Base-by-base conservation (phyloP, 495 filamentous ascomycete genomes). In the Talaromyces thailandensis region DNA sequence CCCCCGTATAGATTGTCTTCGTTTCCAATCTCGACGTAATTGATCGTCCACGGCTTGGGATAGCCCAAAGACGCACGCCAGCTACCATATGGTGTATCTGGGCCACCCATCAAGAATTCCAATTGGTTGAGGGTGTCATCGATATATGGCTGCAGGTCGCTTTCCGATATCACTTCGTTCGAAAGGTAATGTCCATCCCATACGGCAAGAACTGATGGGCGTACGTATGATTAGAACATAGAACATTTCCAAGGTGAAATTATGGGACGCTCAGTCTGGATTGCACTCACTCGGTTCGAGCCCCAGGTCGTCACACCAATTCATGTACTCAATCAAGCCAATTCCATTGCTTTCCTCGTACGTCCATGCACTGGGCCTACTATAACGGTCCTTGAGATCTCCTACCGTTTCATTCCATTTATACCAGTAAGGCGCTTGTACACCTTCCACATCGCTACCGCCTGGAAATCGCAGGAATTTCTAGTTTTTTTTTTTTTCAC, bases 321-420 rank as follows among this genome's bases (percentile, higher is more conserved):
- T 11, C 57, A 59, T 59, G 9, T 40, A 40, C 32, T 59, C 57
- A 8, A 59, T 21, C 32, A 59, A 26, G 60, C 86, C 87, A 7
- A 89, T 69, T 1, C 85, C 87, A 61, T 87, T 80, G 6, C 82
- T 85, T 43, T 85, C 81, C 24, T 81, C 73, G 62, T 87, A 88
- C 25, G 70, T 71, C 87, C 87, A 90, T 45, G 81, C 73, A 28
- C 81, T 85, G 16, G 81, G 70, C 62, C 83, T 76, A 32, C 86
- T 86, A 0, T 86, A 84, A 8, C 87, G 78, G 52, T 88, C 71
- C 29, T 81, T 83, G 2, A 89, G 73, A 0, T 83, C 81, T 0
- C 87, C 87, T 55, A 90, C 81, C 2, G 85, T 88, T 60, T 82
- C 75, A 66, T 87, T 86, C 88, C 87, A 90, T 50, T 84, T 80